Base-by-base conservation (phyloP, 805 yeast genomes). In the Candida tallmaniae region DNA sequence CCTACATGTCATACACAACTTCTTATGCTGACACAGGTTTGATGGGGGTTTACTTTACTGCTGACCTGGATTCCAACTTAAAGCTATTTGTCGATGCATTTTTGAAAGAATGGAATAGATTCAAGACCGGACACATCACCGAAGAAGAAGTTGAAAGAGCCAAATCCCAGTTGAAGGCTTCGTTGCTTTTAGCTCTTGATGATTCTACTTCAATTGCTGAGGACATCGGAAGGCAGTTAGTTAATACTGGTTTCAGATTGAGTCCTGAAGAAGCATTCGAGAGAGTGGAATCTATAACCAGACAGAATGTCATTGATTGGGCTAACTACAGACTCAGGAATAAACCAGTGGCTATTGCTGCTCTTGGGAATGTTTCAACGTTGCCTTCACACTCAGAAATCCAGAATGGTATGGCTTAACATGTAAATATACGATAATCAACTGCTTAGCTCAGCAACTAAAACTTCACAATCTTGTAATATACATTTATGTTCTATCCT, bases 131-230 rank as follows among this genome's bases (percentile, higher is more conserved):
- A n/a, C 70, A 71, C 12, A 74, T 90, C 34, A 65, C 87, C 3
- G 86, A 77, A 15, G 85, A 78, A 29, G 97, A 93, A 63, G 93
- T 93, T 9, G 94, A 81, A 56, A 80, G 96, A 36, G 95, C 97
- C 9, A 93, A 93, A 63, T 80, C 96, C 2, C 97, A 89, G 62
- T 70, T 93, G 45, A 89, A 90, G 64, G 97, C 97, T 1, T 85
- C 96, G 0, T 68, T 93, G 36, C 70, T 93, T 32, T 68, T 93
- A 37, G 84, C 96, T 5, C 70, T 93, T 29, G 99, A 93, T 59
- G 96, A 96, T 42, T 80, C 96, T 10, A 88, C 97, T 6, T 90
- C 97, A 5, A 78, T 88, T 32, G 97, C 97, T 21, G 99, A 93
- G 63, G 97, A 93, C 60, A 87, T 93, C 48, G 98, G 98, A 18